phyloP scores from a whole-genome alignment of 306 rosid species.

The Fragaria vesca region DNA sequence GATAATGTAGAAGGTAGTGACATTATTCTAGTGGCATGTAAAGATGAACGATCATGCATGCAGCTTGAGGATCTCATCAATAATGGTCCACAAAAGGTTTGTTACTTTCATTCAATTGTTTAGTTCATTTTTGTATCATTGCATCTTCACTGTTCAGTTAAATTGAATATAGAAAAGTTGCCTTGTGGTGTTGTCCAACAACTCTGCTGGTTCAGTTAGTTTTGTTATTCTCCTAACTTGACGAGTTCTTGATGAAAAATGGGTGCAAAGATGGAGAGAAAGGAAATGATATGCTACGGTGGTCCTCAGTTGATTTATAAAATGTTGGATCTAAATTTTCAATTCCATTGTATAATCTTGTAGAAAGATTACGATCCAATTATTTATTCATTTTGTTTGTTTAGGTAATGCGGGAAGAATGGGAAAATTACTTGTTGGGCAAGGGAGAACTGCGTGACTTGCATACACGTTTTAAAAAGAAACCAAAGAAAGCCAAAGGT shows the following conservation, averaged over 20 bases:
- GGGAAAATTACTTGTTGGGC: conserved; percentile 89
- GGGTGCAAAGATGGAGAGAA: background rate
- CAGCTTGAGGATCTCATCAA: conserved; percentile 83
- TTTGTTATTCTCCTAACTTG: background rate
- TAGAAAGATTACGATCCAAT: background rate
- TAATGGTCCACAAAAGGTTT: conserved; percentile 65
- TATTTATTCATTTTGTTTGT: conserved; percentile 21
- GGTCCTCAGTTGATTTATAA: background rate
- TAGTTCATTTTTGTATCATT: conserved; percentile 15
- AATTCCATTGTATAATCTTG: background rate
- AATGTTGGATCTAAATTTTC: background rate
- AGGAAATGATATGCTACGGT: background rate
- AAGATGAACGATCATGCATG: conserved; percentile 92
- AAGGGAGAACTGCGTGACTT: conserved; percentile 80
- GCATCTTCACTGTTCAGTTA: background rate
- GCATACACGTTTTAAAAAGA: conserved; percentile 63
- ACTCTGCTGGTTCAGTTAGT: background rate
- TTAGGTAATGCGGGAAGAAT: conserved; percentile 82
- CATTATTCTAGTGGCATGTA: conserved; percentile 86
- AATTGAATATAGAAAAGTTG: background rate
- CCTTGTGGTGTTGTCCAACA: background rate
- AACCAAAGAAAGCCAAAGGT: conserved; percentile 84
- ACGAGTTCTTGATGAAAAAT: background rate
- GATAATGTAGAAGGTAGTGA: conserved; percentile 53
- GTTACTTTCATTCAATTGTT: background rate